Conservation (phyloP, 2,329 filamentous ascomycete species). For the Curvularia lunata region DNA sequence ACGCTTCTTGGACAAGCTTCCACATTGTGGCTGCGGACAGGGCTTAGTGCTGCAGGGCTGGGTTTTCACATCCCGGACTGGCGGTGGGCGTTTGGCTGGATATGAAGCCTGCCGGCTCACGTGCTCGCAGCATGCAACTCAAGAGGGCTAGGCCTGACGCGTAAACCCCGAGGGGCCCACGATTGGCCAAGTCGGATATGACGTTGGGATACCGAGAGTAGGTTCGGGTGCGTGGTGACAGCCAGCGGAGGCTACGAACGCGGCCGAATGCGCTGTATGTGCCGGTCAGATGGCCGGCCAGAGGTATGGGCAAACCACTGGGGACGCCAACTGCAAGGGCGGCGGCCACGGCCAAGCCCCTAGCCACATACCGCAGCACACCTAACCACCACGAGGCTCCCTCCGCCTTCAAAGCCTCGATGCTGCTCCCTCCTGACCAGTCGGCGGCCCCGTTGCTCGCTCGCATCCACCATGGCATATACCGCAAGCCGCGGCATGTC, state of each 20-base stretch:
- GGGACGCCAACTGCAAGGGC: conserved; percentile 7
- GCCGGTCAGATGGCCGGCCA: conserved; percentile 13
- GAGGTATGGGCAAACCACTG: background rate
- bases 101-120: conserved; percentile 20
- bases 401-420: background rate
- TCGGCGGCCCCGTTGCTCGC: background rate
- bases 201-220: background rate
- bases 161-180: background rate
- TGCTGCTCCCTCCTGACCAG: background rate
- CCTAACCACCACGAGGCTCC: background rate
- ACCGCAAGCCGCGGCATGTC: background rate
- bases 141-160: conserved; percentile 18
- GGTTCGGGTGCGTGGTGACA: background rate
- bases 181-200: conserved; percentile 12
- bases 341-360: conserved; percentile 10
- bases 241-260: background rate
- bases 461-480: background rate
- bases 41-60: conserved; percentile 20
- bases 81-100: conserved; percentile 19
- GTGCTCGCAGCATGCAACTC: conserved; percentile 32
- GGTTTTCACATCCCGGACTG: conserved; percentile 16
- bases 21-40: conserved; percentile 16
- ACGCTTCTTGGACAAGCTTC: conserved; percentile 17
- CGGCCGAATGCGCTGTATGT: conserved; percentile 4
- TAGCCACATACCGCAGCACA: conserved; percentile 1